Base-by-base conservation (phyloP, 139 green algal species). In the Picochlorum sp. region DNA sequence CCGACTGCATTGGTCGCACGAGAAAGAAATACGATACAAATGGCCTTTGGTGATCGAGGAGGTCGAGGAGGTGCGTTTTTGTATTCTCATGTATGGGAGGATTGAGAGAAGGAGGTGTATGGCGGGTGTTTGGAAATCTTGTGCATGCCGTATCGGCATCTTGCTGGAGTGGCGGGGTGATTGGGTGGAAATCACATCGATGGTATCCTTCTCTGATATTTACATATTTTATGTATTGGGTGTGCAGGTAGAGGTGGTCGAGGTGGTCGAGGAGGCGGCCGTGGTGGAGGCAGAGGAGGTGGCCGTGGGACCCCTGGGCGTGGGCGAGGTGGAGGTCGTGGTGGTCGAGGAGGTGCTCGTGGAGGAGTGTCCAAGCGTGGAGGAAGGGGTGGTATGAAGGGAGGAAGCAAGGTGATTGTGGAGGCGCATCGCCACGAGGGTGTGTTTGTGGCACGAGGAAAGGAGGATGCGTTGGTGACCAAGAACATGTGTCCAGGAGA, bases 391-490 rank as follows among this genome's bases (percentile, higher is more conserved):
- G 90, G 91, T 45, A 95, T 96, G 86, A 88, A 77, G 66, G 92
- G 92, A 59, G 63, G 70, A 11, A 18, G 51, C 30, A 74, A 88
- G 77, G 77, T 93, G 3, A 72, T 95, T 5, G 82, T 99, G 14
- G 94, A 98, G 77, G 57, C 69, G 11, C 94, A 99, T 75, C 78
- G 94, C 37, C 94, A 98, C 75, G 88, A 91, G 9, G 94, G 94
- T 21, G 81, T 98, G 13, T 99, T 97, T 83, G 95, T 99, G 50
- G 94, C 94, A 0, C 81, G 94, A 38, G 94, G 94, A 65, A 99
- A 99, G 84, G 69, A 78, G 63, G 69, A 78, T 24, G 70, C 69
- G 3, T 82, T 97, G 11, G 88, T 97, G 20, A 98, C 94, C 14
- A 86, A 85, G 49, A 99, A 99, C 84, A 77, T 99, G 63, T 92